phyloP scores from a whole-genome alignment of 1,284 basidiomycete genomes.

The Puccinia triticina region DNA sequence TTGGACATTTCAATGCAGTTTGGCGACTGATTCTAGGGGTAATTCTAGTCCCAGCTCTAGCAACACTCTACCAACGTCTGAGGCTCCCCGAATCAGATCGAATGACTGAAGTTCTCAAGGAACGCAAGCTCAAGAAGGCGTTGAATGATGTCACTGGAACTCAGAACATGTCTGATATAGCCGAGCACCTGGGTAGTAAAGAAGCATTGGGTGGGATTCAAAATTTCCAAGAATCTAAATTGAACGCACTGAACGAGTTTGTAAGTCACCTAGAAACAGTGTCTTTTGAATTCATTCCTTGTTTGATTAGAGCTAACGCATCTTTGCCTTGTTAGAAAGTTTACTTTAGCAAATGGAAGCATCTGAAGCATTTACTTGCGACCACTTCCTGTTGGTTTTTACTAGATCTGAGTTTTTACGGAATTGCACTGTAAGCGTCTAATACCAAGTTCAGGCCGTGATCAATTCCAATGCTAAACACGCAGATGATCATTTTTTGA shows the following conservation, averaged over 20 bases:
- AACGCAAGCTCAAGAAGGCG: constrained; percentile 13
- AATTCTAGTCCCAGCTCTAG: constrained; percentile 69
- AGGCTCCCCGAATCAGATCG: constrained; percentile 73
- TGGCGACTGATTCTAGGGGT: constrained; percentile 65
- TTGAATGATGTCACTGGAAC: background rate
- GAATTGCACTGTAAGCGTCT: constrained; percentile 56
- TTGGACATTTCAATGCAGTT: constrained; percentile 16
- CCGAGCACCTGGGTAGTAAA: background rate
- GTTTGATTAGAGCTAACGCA: background rate
- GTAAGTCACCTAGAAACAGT: background rate
- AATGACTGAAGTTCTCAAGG: constrained; percentile 60
- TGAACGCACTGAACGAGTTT: background rate
- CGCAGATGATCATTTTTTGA: background rate
- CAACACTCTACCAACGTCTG: constrained; percentile 75
- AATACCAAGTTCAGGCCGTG: too few relatives aligned
- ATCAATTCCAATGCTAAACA: constrained; percentile 56
- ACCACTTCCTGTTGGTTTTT: constrained; percentile 73
- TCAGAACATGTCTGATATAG: background rate
- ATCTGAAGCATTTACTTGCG: constrained; percentile 70
- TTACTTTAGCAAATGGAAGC: constrained; percentile 70
- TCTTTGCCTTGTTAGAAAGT: constrained; percentile 64
- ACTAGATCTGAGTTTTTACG: constrained; percentile 66
- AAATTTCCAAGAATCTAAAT: background rate
- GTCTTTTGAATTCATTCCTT: background rate
- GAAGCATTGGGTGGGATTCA: background rate